A percentile compares a stretch with the other conserved stretches of the same genome.
Conservation (phyloP, 345 rosid genomes). For the Gynandropsis gynandra region DNA sequence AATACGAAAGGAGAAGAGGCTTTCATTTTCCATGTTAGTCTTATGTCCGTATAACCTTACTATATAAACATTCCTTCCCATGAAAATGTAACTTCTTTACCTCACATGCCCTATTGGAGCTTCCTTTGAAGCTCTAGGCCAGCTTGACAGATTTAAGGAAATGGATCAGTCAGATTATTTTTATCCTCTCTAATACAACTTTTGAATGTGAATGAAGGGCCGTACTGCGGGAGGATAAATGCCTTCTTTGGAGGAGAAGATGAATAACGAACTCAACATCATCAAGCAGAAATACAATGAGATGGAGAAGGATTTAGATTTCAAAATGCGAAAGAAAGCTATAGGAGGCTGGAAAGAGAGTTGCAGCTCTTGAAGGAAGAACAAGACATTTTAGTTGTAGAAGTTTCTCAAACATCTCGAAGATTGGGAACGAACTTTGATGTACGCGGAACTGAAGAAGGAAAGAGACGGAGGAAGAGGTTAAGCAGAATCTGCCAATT, state of each 20-base stretch:
- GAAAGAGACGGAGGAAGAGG: constrained; percentile 59
- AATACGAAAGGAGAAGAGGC: no score
- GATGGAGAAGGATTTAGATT: constrained; percentile 41
- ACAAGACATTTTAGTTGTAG: constrained; percentile 38
- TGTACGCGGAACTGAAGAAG: constrained; percentile 51
- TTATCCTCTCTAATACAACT: constrained; percentile 33
- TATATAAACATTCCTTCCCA: not conserved
- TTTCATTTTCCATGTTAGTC: not conserved
- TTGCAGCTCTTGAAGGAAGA: constrained; percentile 54
- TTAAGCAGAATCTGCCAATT: no score
- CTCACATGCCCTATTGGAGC: not conserved
- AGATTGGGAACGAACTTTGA: constrained; percentile 34
- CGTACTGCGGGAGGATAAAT: constrained; percentile 36
- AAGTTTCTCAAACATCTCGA: constrained; percentile 41
- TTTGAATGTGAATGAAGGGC: constrained; percentile 53
- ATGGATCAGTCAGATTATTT: constrained; percentile 12
- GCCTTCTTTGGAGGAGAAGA: constrained; percentile 35
- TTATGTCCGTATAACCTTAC: not conserved
- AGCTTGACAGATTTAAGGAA: not conserved
- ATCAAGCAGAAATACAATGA: constrained; percentile 43
- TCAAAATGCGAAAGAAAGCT: constrained; percentile 42
- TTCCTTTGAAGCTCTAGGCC: not conserved
- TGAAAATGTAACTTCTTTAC: not conserved
- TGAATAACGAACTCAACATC: constrained; percentile 35
- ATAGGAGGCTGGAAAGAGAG: constrained; percentile 46